Evolutionary conservation across 495 filamentous ascomycete genomes (phyloP).

Genomic region (Acidomyces sp.): DNA sequence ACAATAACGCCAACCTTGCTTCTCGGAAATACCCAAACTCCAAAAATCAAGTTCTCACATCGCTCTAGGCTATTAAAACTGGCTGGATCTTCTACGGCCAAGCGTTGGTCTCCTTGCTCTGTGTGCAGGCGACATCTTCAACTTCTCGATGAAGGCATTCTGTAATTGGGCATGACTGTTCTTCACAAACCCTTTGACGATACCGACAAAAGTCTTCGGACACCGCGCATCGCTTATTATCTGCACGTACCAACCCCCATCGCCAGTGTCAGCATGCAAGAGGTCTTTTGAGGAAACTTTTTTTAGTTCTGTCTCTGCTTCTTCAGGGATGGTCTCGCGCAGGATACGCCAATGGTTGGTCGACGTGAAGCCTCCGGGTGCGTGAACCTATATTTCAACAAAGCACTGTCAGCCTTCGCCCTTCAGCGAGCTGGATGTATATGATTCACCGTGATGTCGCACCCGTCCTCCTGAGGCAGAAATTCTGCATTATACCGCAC

Average conservation of each 20-base stretch:
- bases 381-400: too few relatives aligned
- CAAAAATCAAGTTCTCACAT: too few relatives aligned
- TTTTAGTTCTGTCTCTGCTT: neutral
- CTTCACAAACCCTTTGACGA: constrained; percentile 20
- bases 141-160: constrained; percentile 13
- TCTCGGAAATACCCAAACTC: too few relatives aligned
- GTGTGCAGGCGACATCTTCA: constrained; percentile 1
- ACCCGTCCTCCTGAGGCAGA: constrained; percentile 10
- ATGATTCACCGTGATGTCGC: constrained; percentile 21
- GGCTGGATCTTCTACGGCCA: constrained; percentile 8
- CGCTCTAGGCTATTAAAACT: constrained; percentile 3
- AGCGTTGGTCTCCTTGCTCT: constrained; percentile 5
- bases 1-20: too few relatives aligned
- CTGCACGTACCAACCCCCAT: constrained; percentile 17
- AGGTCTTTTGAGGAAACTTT: constrained; percentile 8
- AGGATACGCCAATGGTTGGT: constrained; percentile 20
- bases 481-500: constrained; percentile 16
- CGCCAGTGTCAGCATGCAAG: constrained; percentile 10
- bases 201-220: constrained; percentile 6
- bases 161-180: constrained; percentile 17
- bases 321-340: constrained; percentile 13
- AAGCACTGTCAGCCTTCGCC: too few relatives aligned
- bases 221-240: constrained; percentile 19
- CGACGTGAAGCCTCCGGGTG: constrained; percentile 18
- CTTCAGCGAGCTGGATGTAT: too few relatives aligned